Evolutionary conservation across 208 protist genomes (phyloP).

Genomic region (Trypanosoma caninum): DNA sequence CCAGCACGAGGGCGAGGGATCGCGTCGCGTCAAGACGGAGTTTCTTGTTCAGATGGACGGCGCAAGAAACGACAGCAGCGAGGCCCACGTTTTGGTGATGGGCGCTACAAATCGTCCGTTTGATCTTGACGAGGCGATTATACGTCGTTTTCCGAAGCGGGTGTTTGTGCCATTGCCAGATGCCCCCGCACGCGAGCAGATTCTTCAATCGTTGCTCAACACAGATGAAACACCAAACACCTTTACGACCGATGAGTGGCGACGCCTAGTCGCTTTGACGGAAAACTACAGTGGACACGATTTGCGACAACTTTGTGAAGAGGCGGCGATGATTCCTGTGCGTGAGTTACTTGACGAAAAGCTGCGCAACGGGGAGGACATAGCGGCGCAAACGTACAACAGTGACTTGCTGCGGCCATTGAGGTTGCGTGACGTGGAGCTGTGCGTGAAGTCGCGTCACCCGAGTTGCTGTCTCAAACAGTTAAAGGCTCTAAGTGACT

Average conservation of each 20-base stretch:
- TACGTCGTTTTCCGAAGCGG: constrained; percentile 82
- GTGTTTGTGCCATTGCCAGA: constrained; percentile 86
- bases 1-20: constrained; percentile 70
- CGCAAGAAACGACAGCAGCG: constrained; percentile 22
- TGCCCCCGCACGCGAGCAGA: constrained; percentile 20
- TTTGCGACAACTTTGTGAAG: constrained; percentile 24
- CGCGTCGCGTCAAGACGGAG: constrained; percentile 99
- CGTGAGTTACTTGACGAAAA: constrained; percentile 20
- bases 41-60: constrained; percentile 96
- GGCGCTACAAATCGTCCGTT: constrained; percentile 91
- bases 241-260: constrained; percentile 33
- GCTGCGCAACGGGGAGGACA: constrained; percentile 12
- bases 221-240: constrained; percentile 38
- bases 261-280: constrained; percentile 33
- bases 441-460: constrained; percentile 4
- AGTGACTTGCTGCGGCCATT: constrained; percentile 8
- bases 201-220: constrained; percentile 36
- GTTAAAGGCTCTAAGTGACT: constrained; percentile 16
- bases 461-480: constrained; percentile 21
- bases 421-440: constrained; percentile 19
- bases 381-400: constrained; percentile 1
- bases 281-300: constrained; percentile 52
- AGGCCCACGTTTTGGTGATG: constrained; percentile 63
- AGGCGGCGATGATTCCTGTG: constrained; percentile 25
- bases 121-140: constrained; percentile 87